Evolutionary conservation across 768 basidiomycete genomes (phyloP).

Genomic region (Pisolithus tinctorius): DNA sequence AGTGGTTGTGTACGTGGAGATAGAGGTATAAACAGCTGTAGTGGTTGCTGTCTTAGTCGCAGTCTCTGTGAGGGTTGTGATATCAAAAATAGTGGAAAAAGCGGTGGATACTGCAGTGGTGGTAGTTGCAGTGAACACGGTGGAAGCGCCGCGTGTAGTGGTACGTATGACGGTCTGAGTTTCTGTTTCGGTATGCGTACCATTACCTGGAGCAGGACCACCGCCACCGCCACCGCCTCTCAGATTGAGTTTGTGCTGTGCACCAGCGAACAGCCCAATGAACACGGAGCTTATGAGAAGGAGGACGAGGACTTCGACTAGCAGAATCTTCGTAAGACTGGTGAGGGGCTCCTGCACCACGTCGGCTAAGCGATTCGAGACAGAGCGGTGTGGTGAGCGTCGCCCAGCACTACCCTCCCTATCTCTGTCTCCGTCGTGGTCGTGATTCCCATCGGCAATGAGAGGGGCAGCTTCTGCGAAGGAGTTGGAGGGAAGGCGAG

Average conservation of each 20-base stretch:
- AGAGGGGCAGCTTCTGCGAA: slow-evolving; percentile 59
- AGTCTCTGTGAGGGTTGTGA: slow-evolving; percentile 34
- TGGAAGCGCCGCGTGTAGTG: slow-evolving; percentile 23
- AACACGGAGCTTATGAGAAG: slow-evolving; percentile 82
- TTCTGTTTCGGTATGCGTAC: slow-evolving; percentile 28
- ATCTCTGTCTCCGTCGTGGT: slow-evolving; percentile 29
- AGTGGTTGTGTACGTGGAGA: slow-evolving; percentile 34
- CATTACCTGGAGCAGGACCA: slow-evolving; percentile 22
- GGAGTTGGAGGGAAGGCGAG: slow-evolving; percentile 1
- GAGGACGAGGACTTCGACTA: slow-evolving; percentile 66
- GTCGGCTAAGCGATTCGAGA: slow-evolving; percentile 34
- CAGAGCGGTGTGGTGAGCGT: slow-evolving; percentile 32
- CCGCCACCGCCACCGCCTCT: slow-evolving; percentile 28
- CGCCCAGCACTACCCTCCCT: slow-evolving; percentile 22
- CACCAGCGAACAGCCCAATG: slow-evolving; percentile 89
- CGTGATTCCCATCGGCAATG: slow-evolving; percentile 43
- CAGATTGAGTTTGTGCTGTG: slow-evolving; percentile 67
- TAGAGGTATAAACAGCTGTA: slow-evolving; percentile 30
- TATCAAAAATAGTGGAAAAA: slow-evolving; percentile 26
- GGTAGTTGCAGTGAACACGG: slow-evolving; percentile 23
- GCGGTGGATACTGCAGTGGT: slow-evolving; percentile 30
- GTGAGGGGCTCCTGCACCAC: slow-evolving; percentile 75
- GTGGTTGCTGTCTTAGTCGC: slow-evolving; percentile 33
- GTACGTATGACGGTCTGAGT: slow-evolving; percentile 28
- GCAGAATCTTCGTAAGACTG: slow-evolving; percentile 75